A percentile compares a stretch with the other conserved stretches of the same genome.
phyloP scores from a whole-genome alignment of 148 eudicot genomes.

The Fallopia convolvulus region DNA sequence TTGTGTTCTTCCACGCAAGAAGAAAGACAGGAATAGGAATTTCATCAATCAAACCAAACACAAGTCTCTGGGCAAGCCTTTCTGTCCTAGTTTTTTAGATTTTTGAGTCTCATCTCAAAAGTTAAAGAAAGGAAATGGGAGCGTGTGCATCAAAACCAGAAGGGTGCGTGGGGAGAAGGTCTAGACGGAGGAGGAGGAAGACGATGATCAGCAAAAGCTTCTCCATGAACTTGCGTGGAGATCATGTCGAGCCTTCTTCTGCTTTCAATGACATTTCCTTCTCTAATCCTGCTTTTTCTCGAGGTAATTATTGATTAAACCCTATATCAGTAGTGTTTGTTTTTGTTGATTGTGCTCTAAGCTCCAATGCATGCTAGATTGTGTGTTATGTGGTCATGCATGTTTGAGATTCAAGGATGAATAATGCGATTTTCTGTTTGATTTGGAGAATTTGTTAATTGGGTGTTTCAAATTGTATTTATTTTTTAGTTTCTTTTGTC shows the following conservation, averaged over 20 bases:
- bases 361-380: background rate
- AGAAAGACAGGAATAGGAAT: background rate
- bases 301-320: constrained; percentile 30
- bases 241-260: constrained; percentile 25
- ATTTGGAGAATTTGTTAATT: background rate
- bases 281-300: constrained; percentile 45
- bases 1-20: background rate
- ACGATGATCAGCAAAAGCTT: constrained; percentile 18
- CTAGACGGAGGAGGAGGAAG: constrained; percentile 28
- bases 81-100: background rate
- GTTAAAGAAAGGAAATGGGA: constrained; percentile 42
- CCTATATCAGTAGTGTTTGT: too few species aligned
- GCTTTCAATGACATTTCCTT: constrained; percentile 23
- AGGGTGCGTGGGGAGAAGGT: constrained; percentile 42
- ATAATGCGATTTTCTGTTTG: background rate
- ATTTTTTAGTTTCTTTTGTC: background rate
- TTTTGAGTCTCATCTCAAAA: background rate
- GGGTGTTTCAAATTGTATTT: too few species aligned
- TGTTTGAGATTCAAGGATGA: background rate
- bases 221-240: constrained; percentile 17
- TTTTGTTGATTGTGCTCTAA: background rate
- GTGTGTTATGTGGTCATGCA: background rate
- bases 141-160: constrained; percentile 70
- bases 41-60: background rate
- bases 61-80: background rate